Evolutionary conservation across 2,329 filamentous ascomycete genomes (phyloP).

Genomic region (Thelonectria blattea): DNA sequence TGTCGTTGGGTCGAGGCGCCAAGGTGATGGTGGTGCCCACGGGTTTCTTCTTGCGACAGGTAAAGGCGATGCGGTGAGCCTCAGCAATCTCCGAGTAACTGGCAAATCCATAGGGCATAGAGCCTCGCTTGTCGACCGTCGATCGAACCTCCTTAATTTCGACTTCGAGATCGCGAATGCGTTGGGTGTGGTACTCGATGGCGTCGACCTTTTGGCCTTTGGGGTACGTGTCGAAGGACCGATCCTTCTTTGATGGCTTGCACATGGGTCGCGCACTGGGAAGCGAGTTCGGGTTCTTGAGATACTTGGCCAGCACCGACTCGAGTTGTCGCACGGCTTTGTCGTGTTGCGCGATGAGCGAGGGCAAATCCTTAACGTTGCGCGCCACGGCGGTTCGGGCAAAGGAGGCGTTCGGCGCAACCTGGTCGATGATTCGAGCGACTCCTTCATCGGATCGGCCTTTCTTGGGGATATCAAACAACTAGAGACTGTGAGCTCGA

Average conservation of each 20-base stretch:
- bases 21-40: constrained; percentile 78
- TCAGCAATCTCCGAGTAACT: constrained; percentile 89
- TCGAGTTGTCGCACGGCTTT: constrained; percentile 83
- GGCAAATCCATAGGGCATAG: constrained; percentile 91
- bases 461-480: constrained; percentile 84
- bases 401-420: constrained; percentile 79
- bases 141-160: constrained; percentile 84
- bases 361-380: constrained; percentile 89
- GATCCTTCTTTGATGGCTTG: constrained; percentile 80
- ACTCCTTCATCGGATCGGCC: constrained; percentile 85
- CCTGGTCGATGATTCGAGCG: constrained; percentile 78
- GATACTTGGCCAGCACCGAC: constrained; percentile 82
- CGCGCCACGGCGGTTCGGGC: constrained; percentile 84
- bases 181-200: constrained; percentile 88
- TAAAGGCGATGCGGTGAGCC: constrained; percentile 86
- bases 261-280: constrained; percentile 80
- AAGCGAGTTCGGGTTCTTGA: constrained; percentile 83
- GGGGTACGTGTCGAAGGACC: constrained; percentile 66
- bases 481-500: constrained; percentile 50
- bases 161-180: constrained; percentile 81
- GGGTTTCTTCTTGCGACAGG: constrained; percentile 79
- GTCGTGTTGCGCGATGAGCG: constrained; percentile 84
- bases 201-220: constrained; percentile 83
- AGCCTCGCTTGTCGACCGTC: constrained; percentile 83
- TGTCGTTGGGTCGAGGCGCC: constrained; percentile 85